These are phyloP conservation scores for Pisolithus tinctorius DNA, from an alignment of 768 basidiomycete genomes.

Conservation along the genomic window DNA sequence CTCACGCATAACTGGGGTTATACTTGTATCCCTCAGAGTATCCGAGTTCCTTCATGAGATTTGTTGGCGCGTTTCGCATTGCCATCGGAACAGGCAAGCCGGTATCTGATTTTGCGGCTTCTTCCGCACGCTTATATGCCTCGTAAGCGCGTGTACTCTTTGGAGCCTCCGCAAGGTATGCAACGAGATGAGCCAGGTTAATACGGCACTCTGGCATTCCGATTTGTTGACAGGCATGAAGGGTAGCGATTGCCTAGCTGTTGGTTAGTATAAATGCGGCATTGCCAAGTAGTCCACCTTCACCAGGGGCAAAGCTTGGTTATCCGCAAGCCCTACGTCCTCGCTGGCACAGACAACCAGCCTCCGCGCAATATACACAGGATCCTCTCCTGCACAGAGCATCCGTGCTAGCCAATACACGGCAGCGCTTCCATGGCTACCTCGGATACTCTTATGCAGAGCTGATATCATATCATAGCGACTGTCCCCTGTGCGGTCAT, in stretches of 20 bases:
- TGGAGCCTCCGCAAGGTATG: conserved; percentile 75
- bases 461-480: conserved; percentile 81
- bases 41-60: conserved; percentile 60
- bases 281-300: conserved; percentile 10
- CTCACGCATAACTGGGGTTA: conserved; percentile 52
- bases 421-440: conserved; percentile 69
- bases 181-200: conserved; percentile 69
- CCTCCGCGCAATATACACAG: conserved; percentile 65
- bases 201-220: conserved; percentile 84
- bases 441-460: conserved; percentile 78
- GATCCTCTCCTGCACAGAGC: conserved; percentile 77
- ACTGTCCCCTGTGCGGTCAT: conserved; percentile 71
- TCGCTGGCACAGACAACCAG: conserved; percentile 80
- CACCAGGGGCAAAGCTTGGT: conserved; percentile 68
- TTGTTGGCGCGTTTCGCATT: conserved; percentile 74
- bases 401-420: conserved; percentile 87
- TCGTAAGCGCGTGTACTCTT: conserved; percentile 79
- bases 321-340: conserved; percentile 78
- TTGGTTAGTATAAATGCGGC: conserved; percentile 7
- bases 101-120: conserved; percentile 45
- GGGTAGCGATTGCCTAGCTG: conserved; percentile 50
- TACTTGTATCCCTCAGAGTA: conserved; percentile 61
- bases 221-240: conserved; percentile 59
- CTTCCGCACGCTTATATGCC: conserved; percentile 67
- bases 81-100: conserved; percentile 60